A percentile compares a stretch with the other conserved stretches of the same genome.
These are phyloP conservation scores for Lanzia echinophila DNA, from an alignment of 2,329 filamentous ascomycete genomes.

Conservation along the genomic window DNA sequence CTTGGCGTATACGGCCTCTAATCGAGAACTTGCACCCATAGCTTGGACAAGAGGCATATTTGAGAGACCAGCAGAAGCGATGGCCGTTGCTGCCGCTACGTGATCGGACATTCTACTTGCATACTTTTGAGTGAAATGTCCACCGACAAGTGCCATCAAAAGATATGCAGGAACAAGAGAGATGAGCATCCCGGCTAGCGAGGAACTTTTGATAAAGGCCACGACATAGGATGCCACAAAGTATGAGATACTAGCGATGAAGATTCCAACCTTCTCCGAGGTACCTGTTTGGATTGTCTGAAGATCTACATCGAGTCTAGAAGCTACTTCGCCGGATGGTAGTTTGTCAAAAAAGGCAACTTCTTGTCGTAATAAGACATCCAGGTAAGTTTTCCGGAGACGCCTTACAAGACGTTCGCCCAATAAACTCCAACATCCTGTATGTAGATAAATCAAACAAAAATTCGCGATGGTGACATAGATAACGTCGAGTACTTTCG, in stretches of 20 bases:
- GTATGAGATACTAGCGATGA: constrained; percentile 39
- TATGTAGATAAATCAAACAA: constrained; percentile 55
- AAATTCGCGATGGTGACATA: constrained; percentile 60
- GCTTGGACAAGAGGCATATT: constrained; percentile 1
- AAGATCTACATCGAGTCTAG: constrained; percentile 46
- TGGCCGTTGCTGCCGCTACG: background rate
- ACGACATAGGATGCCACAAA: constrained; percentile 48
- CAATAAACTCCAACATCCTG: constrained; percentile 50
- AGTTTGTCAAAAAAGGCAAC: constrained; percentile 48
- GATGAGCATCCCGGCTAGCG: constrained; percentile 41
- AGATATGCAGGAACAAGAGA: constrained; percentile 2
- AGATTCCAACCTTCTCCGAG: constrained; percentile 54
- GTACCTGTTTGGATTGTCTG: constrained; percentile 51
- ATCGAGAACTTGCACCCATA: background rate
- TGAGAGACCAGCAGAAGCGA: background rate
- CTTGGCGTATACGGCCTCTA: background rate
- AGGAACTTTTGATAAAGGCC: constrained; percentile 50
- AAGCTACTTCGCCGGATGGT: constrained; percentile 44
- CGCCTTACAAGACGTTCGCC: constrained; percentile 48
- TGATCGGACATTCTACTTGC: background rate
- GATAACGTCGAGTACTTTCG: constrained; percentile 53
- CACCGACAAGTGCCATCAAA: background rate
- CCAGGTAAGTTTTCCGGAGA: constrained; percentile 45
- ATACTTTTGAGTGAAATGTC: constrained; percentile 1
- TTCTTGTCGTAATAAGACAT: constrained; percentile 45